These are phyloP conservation scores for Cyclostephanos tholiformis DNA, from an alignment of 108 stramenopile species.

Conservation along the genomic window DNA sequence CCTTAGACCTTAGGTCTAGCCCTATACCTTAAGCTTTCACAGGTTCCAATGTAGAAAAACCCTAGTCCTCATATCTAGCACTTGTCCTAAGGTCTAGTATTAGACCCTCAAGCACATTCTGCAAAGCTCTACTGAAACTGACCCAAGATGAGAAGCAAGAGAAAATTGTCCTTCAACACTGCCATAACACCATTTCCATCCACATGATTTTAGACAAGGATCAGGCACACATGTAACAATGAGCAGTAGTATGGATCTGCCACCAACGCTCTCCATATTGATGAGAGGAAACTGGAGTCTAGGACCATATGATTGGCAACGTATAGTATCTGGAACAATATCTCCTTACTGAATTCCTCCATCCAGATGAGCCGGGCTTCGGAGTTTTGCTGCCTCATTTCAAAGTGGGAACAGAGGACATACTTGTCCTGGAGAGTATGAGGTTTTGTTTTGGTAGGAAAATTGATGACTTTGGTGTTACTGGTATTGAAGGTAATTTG, in stretches of 20 bases:
- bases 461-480: neutral
- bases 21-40: too few species aligned
- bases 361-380: constrained; percentile 26
- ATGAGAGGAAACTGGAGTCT: constrained; percentile 38
- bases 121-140: neutral
- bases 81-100: too few species aligned
- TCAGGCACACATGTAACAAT: constrained; percentile 24
- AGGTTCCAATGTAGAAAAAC: too few species aligned
- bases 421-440: constrained; percentile 4
- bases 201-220: constrained; percentile 40
- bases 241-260: constrained; percentile 37
- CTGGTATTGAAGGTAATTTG: constrained; percentile 3
- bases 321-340: constrained; percentile 28
- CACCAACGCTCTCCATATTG: constrained; percentile 33
- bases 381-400: constrained; percentile 40
- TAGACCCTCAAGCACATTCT: too few species aligned
- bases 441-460: constrained; percentile 7
- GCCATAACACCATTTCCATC: constrained; percentile 15
- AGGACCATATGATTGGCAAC: constrained; percentile 25
- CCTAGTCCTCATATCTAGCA: too few species aligned
- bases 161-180: neutral
- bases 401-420: constrained; percentile 12
- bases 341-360: constrained; percentile 37
- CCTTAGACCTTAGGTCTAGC: too few species aligned
- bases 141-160: neutral